Conservation (phyloP, 345 rosid species). For the Hibiscus mutabilis region DNA sequence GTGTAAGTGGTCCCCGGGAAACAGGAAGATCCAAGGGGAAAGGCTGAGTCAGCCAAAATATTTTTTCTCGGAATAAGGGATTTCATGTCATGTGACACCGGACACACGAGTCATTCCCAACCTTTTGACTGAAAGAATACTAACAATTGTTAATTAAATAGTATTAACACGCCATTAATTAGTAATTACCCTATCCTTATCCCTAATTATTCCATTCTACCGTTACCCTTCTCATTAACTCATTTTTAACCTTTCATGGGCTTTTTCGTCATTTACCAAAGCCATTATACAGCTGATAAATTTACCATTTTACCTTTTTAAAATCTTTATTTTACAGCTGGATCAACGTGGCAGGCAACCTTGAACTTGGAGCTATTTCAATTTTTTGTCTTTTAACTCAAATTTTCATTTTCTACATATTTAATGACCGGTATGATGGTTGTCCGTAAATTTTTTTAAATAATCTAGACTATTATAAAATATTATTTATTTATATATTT, state of each 20-base stretch:
- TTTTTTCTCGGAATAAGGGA: background rate
- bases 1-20: slow-evolving; percentile 9
- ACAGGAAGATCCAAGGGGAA: slow-evolving; percentile 10
- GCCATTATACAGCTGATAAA: background rate
- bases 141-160: background rate
- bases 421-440: background rate
- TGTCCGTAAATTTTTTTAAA: too few species aligned
- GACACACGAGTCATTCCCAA: slow-evolving; percentile 20
- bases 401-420: background rate
- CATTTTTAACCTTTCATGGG: background rate
- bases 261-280: slow-evolving; percentile 15
- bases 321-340: slow-evolving; percentile 15
- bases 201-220: background rate
- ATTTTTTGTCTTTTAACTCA: background rate
- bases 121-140: slow-evolving; percentile 29
- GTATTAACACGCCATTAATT: slow-evolving; percentile 5
- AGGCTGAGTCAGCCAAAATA: slow-evolving; percentile 31
- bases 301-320: slow-evolving; percentile 11
- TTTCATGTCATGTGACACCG: slow-evolving; percentile 32
- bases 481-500: too few species aligned
- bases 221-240: background rate
- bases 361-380: slow-evolving; percentile 18
- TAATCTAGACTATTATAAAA: too few species aligned
- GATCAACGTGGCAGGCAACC: slow-evolving; percentile 32
- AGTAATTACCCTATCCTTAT: background rate